A percentile compares a stretch with the other conserved stretches of the same genome.
phyloP scores from a whole-genome alignment of 2,329 filamentous ascomycete genomes.

The Leptographium wingfieldii region DNA sequence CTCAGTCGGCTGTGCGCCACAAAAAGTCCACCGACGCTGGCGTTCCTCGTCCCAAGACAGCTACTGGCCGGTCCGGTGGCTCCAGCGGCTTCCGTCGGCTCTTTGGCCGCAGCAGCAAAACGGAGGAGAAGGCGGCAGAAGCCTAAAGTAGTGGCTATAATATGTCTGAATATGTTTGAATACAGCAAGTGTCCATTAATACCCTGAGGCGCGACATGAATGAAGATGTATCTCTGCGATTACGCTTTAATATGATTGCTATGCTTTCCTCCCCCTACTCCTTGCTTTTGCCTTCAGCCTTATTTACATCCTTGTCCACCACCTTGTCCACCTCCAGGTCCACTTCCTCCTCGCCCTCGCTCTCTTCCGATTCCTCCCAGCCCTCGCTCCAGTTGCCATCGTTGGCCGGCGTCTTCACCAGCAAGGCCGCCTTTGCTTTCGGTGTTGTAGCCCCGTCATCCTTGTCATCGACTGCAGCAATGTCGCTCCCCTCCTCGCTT shows the following conservation, averaged over 20 bases:
- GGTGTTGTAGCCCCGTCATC: background rate
- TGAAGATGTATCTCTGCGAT: too few species aligned
- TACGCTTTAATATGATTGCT: too few species aligned
- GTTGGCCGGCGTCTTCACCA: background rate
- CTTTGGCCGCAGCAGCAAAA: slow-evolving; percentile 8
- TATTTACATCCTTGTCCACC: background rate
- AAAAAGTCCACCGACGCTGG: slow-evolving; percentile 3
- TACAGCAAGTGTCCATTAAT: too few species aligned
- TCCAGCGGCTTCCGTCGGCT: slow-evolving; percentile 10
- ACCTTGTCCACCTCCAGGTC: background rate
- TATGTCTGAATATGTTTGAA: too few species aligned
- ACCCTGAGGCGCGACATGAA: too few species aligned
- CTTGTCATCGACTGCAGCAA: too few species aligned
- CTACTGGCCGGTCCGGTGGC: slow-evolving; percentile 1
- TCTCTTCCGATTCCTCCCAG: slow-evolving; percentile 42
- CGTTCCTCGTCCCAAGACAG: slow-evolving; percentile 8
- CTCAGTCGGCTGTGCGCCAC: slow-evolving; percentile 5
- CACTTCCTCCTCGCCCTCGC: slow-evolving; percentile 17
- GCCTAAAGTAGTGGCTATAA: background rate
- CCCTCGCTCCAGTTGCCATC: slow-evolving; percentile 54
- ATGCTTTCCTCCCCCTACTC: too few species aligned
- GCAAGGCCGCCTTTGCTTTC: background rate
- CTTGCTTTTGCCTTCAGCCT: background rate
- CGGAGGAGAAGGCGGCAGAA: background rate
- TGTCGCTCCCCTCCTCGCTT: too few species aligned